Conservation (phyloP, 768 basidiomycete genomes). For the Stropharia rugosoannulata region DNA sequence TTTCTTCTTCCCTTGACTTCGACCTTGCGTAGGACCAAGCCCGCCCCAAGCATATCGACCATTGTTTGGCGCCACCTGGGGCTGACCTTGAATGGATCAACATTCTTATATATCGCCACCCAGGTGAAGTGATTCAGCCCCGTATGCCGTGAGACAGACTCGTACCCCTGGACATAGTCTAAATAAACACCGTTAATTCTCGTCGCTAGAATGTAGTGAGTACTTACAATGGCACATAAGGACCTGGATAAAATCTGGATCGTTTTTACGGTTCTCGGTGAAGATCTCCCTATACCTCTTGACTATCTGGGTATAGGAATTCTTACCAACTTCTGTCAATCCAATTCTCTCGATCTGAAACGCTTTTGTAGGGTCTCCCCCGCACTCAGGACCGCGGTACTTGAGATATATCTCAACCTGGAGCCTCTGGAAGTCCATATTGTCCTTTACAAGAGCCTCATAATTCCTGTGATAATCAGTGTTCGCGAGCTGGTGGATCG, state of each 20-base stretch:
- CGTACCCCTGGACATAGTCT: not conserved
- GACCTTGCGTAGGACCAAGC: not conserved
- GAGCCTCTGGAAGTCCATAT: not conserved
- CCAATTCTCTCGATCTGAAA: not conserved
- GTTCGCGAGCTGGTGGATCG: not conserved
- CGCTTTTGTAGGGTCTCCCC: not conserved
- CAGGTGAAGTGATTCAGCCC: not conserved
- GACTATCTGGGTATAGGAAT: not conserved
- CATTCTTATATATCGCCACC: not conserved
- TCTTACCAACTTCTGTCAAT: not conserved
- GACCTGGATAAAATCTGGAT: not conserved
- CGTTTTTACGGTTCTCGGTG: not conserved
- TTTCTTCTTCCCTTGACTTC: not conserved
- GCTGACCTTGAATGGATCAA: not conserved
- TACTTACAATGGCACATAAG: conserved; percentile 1
- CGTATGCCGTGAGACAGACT: not conserved
- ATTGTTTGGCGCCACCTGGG: not conserved
- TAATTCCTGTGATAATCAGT: not conserved
- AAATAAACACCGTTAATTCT: not conserved
- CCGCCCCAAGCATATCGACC: not conserved
- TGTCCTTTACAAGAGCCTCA: not conserved
- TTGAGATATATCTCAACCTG: not conserved
- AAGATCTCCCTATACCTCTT: not conserved
- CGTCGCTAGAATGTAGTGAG: not conserved
- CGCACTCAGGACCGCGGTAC: not conserved